Percentiles rank a stretch among this genome's conserved stretches.
phyloP scores from a whole-genome alignment of 495 filamentous ascomycete species.

The Pyronema domesticum region DNA sequence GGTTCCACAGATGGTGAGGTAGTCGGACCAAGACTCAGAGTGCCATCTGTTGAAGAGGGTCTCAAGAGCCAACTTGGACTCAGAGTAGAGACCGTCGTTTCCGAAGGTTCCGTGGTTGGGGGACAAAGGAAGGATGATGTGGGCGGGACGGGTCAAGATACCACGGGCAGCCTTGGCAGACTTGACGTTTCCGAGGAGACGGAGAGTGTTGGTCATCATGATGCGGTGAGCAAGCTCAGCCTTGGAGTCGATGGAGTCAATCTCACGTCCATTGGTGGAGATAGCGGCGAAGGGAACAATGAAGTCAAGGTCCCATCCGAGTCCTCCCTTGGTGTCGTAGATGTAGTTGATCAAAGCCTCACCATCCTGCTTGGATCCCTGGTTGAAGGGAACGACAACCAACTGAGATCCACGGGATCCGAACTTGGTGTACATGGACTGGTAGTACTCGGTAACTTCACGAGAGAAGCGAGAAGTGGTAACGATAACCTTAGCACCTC shows the following conservation, averaged over 20 bases:
- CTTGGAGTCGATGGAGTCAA: slow-evolving; percentile 92
- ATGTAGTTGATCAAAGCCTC: slow-evolving; percentile 87
- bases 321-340: slow-evolving; percentile 88
- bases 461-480: slow-evolving; percentile 93
- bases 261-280: slow-evolving; percentile 92
- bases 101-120: slow-evolving; percentile 98
- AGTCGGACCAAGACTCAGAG: slow-evolving; percentile 92
- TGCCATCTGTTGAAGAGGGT: slow-evolving; percentile 98
- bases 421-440: slow-evolving; percentile 89
- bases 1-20: slow-evolving; percentile 95
- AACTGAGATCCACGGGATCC: slow-evolving; percentile 89
- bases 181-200: slow-evolving; percentile 81
- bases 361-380: slow-evolving; percentile 89
- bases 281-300: slow-evolving; percentile 96
- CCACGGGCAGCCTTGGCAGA: slow-evolving; percentile 68
- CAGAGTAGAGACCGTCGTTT: slow-evolving; percentile 93
- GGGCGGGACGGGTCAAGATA: slow-evolving; percentile 85
- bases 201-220: slow-evolving; percentile 94
- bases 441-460: slow-evolving; percentile 97
- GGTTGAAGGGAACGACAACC: slow-evolving; percentile 96
- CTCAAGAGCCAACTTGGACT: slow-evolving; percentile 92
- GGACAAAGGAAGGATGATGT: slow-evolving; percentile 87
- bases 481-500: slow-evolving; percentile 88
- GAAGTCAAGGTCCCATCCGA: slow-evolving; percentile 95
- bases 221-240: slow-evolving; percentile 96